Evolutionary conservation across 2,329 filamentous ascomycete species (phyloP).

Genomic region (Curvularia hawaiiensis): DNA sequence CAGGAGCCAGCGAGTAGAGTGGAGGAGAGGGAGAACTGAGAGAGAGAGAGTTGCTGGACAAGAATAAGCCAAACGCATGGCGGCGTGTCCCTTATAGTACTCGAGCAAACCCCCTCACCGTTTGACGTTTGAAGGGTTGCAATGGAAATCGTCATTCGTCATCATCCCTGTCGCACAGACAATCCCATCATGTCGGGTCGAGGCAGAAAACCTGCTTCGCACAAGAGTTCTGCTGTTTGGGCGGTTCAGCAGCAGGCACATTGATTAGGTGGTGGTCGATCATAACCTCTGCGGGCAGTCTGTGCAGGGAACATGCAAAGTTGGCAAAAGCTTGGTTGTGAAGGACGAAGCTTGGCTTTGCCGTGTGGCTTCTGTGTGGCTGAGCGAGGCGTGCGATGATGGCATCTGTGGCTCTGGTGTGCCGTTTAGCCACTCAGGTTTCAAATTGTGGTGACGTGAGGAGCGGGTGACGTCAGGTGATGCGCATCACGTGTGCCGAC

Average conservation of each 20-base stretch:
- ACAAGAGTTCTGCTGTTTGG: neutral
- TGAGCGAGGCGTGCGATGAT: conserved; percentile 12
- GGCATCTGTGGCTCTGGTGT: conserved; percentile 18
- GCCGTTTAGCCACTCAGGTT: conserved; percentile 3
- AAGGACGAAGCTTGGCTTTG: conserved; percentile 22
- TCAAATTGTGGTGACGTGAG: neutral
- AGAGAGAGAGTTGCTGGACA: neutral
- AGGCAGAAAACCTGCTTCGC: neutral
- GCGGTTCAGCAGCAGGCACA: neutral
- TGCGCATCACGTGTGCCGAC: neutral
- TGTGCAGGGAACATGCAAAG: conserved; percentile 1
- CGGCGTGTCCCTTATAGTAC: conserved; percentile 5
- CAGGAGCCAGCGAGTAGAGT: neutral
- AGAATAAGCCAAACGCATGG: neutral
- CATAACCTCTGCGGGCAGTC: conserved; percentile 9
- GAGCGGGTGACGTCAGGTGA: neutral
- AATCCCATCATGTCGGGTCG: neutral
- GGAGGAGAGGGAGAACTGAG: neutral
- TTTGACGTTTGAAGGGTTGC: neutral
- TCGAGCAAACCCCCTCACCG: neutral
- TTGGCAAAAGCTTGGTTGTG: conserved; percentile 32
- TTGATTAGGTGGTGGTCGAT: conserved; percentile 9
- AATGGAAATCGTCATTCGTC: neutral
- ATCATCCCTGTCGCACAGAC: neutral
- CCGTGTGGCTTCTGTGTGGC: conserved; percentile 26